Conservation (phyloP, 768 basidiomycete genomes). For the Mycena chlorophos region DNA sequence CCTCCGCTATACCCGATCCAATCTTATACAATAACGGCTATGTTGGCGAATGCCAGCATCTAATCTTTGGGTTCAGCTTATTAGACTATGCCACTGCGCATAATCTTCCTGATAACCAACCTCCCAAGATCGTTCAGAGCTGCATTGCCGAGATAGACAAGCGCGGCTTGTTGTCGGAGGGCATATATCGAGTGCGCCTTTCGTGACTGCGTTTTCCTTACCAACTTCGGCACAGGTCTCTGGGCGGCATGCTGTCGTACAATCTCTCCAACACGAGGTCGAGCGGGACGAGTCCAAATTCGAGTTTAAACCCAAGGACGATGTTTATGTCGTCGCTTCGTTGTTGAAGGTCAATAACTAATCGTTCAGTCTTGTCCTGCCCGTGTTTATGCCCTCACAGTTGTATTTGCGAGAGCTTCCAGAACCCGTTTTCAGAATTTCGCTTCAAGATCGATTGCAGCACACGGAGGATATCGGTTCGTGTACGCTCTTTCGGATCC, state of each 20-base stretch:
- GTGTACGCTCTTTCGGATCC: conserved; percentile 15
- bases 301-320: conserved; percentile 72
- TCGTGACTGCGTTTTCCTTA: conserved; percentile 4
- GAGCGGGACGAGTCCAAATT: conserved; percentile 81
- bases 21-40: conserved; percentile 74
- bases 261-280: conserved; percentile 80
- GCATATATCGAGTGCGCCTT: conserved; percentile 70
- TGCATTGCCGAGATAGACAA: conserved; percentile 83
- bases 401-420: conserved; percentile 84
- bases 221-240: conserved; percentile 58
- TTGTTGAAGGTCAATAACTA: conserved; percentile 68
- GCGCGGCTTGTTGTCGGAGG: conserved; percentile 75
- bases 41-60: conserved; percentile 83
- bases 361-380: not conserved
- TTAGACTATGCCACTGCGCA: conserved; percentile 88
- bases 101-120: conserved; percentile 65
- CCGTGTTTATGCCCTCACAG: conserved; percentile 34
- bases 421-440: conserved; percentile 84
- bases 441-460: conserved; percentile 78
- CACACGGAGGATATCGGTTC: conserved; percentile 76
- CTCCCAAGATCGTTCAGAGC: conserved; percentile 78
- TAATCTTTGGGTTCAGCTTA: conserved; percentile 87
- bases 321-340: conserved; percentile 81
- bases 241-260: conserved; percentile 81
- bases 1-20: conserved; percentile 66